Evolutionary conservation across 345 rosid species (phyloP).

Genomic region (Bruguiera parviflora): DNA sequence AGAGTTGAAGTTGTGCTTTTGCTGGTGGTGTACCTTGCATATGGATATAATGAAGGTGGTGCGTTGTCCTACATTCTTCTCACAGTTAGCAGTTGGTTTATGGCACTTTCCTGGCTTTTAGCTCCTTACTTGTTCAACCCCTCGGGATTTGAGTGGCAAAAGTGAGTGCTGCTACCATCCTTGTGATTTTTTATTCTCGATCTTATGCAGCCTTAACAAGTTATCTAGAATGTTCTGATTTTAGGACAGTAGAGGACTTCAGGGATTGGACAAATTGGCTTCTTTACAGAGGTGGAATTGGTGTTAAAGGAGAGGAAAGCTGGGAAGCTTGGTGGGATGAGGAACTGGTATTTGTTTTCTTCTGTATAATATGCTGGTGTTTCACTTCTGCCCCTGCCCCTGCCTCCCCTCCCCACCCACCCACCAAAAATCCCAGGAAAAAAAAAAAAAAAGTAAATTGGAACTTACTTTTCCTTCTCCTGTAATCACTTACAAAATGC

Average conservation of each 20-base stretch:
- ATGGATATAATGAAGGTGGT: constrained; percentile 77
- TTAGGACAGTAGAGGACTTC: constrained; percentile 93
- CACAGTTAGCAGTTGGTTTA: constrained; percentile 91
- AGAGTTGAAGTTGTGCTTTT: constrained; percentile 84
- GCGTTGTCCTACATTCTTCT: constrained; percentile 77
- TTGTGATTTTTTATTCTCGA: not conserved
- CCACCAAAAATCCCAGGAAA: not conserved
- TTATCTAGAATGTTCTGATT: constrained; percentile 17
- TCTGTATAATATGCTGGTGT: not conserved
- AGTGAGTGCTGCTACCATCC: constrained; percentile 43
- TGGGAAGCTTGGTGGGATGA: constrained; percentile 99
- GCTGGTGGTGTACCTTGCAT: constrained; percentile 75
- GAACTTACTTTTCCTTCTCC: no score
- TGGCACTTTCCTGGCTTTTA: constrained; percentile 93
- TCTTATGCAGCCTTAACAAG: constrained; percentile 1
- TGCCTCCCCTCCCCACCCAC: no score
- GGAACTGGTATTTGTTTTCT: constrained; percentile 62
- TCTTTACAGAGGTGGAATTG: constrained; percentile 96
- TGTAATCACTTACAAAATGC: no score
- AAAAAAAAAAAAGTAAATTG: no score
- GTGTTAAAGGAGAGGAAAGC: constrained; percentile 96
- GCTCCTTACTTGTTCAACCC: constrained; percentile 98
- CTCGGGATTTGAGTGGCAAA: constrained; percentile 98
- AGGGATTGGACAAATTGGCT: constrained; percentile 99
- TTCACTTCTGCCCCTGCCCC: not conserved